Percentiles rank a stretch among this genome's conserved stretches.
phyloP scores from a whole-genome alignment of 148 eudicot genomes.

The Camellia japonica region DNA sequence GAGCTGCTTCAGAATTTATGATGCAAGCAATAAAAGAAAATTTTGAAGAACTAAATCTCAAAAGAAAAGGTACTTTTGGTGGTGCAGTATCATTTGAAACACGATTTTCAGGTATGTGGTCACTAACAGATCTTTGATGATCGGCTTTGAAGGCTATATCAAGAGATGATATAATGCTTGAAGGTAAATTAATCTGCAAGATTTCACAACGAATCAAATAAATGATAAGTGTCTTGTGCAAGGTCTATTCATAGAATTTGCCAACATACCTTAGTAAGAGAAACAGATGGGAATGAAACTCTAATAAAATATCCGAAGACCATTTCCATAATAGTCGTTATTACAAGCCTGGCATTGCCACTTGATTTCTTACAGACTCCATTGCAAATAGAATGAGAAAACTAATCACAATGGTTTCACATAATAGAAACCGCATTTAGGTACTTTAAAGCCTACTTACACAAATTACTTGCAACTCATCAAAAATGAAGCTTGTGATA shows the following conservation, averaged over 20 bases:
- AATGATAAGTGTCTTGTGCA: constrained; percentile 3
- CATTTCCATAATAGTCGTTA: too few species aligned
- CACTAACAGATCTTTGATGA: constrained; percentile 11
- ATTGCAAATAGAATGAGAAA: too few species aligned
- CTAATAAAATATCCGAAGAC: too few species aligned
- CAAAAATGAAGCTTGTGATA: not conserved
- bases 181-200: constrained; percentile 35
- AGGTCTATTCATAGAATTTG: not conserved
- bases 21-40: too few species aligned
- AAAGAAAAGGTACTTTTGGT: constrained; percentile 38
- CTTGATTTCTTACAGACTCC: too few species aligned
- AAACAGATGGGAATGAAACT: too few species aligned
- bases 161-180: constrained; percentile 34
- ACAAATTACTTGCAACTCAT: not conserved
- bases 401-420: not conserved
- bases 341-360: too few species aligned
- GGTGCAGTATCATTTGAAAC: constrained; percentile 45
- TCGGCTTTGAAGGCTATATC: constrained; percentile 40
- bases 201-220: constrained; percentile 15
- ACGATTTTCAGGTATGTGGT: constrained; percentile 56
- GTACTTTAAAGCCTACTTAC: not conserved
- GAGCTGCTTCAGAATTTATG: too few species aligned
- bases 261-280: too few species aligned
- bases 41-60: not conserved
- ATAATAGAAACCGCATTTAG: not conserved